These are phyloP conservation scores for Graphilbum fragrans DNA, from an alignment of 2,329 filamentous ascomycete genomes.

Conservation along the genomic window DNA sequence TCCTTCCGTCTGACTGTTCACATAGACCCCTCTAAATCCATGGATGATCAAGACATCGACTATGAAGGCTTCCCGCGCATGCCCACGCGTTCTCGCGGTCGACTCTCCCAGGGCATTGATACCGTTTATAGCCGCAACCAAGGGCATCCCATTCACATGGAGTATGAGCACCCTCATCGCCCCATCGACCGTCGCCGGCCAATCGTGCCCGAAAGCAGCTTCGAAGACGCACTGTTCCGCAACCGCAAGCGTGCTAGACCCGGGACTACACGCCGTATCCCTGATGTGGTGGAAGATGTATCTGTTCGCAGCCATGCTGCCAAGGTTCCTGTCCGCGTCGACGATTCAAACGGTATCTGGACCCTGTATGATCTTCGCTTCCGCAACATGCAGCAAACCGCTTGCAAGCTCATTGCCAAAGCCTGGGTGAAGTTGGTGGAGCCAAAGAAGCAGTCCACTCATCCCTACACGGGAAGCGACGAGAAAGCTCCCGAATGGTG, in stretches of 20 bases:
- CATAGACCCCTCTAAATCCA: background rate
- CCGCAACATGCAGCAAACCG: constrained; percentile 55
- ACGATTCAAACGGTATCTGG: constrained; percentile 40
- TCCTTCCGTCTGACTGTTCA: background rate
- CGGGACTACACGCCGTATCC: constrained; percentile 19
- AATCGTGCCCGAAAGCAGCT: constrained; percentile 9
- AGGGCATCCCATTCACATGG: background rate
- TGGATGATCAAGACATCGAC: background rate
- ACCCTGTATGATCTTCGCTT: constrained; percentile 50
- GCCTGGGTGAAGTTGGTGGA: constrained; percentile 65
- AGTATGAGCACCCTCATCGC: constrained; percentile 13
- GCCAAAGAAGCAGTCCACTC: constrained; percentile 64
- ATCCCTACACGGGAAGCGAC: constrained; percentile 58
- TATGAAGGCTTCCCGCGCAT: constrained; percentile 1
- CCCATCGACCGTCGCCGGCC: constrained; percentile 14
- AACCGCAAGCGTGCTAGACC: constrained; percentile 24
- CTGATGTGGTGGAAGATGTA: constrained; percentile 24
- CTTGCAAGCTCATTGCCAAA: constrained; percentile 62
- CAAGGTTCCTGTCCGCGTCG: constrained; percentile 36
- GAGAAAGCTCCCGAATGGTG: constrained; percentile 55
- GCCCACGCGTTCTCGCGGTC: background rate
- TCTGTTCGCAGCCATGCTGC: constrained; percentile 23
- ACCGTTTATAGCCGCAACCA: background rate
- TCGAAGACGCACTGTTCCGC: constrained; percentile 19
- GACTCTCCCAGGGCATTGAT: background rate